phyloP scores from a whole-genome alignment of 306 rosid genomes.

The Gillenia trifoliata region DNA sequence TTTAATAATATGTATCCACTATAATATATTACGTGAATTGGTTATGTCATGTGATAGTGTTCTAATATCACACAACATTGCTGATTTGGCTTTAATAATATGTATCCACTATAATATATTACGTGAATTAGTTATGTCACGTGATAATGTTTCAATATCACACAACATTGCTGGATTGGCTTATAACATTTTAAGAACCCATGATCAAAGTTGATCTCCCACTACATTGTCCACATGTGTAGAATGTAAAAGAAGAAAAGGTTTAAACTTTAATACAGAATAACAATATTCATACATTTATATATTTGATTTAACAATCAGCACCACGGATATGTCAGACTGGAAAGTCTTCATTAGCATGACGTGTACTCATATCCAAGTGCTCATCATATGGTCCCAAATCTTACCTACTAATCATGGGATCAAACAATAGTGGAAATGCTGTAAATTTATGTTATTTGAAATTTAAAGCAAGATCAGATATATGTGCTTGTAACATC shows the following conservation, averaged over 20 bases:
- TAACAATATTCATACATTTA: not conserved
- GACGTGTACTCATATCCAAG: not conserved
- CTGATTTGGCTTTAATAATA: too few species aligned
- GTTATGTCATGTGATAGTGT: too few species aligned
- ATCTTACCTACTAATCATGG: not conserved
- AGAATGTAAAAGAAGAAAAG: not conserved
- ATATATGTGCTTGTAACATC: not conserved
- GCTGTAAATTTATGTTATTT: not conserved
- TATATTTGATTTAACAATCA: not conserved
- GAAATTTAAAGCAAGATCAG: not conserved
- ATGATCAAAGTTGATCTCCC: not conserved
- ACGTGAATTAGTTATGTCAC: too few species aligned
- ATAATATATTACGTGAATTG: too few species aligned
- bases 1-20: too few species aligned
- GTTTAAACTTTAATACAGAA: too few species aligned
- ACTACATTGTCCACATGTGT: not conserved
- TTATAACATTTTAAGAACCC: not conserved
- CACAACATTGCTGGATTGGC: too few species aligned
- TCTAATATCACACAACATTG: too few species aligned
- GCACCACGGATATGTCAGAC: not conserved
- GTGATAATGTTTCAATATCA: too few species aligned
- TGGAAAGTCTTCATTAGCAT: not conserved
- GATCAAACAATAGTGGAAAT: not conserved
- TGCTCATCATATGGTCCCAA: not conserved
- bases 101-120: too few species aligned